Base-by-base conservation (phyloP, 2,329 filamentous ascomycete genomes). In the Pezicula carpinea region DNA sequence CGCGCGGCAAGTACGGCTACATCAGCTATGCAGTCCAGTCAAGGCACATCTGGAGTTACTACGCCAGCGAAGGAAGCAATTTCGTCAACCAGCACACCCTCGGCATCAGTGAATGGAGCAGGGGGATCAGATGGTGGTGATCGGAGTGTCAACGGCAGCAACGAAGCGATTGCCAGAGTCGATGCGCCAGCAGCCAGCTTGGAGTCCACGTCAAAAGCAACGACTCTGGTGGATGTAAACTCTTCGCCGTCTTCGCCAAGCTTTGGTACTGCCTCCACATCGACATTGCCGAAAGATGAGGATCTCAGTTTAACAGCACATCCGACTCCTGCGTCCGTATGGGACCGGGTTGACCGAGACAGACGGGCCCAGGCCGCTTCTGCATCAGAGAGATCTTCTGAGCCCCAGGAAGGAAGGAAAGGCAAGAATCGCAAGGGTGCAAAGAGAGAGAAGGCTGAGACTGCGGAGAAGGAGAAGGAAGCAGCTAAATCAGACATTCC, bases 281-380 rank as follows among this genome's bases (percentile, higher is more conserved):
- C 72, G 7, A 77, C 77, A 33, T 61, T 72, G 35, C 70, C 72
- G 35, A 82, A 81, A 58, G 78, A 82, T 39, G 78, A 82, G 43
- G 80, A 83, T 61, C 75, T 68, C 38, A 79, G 76, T 41, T 80
- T 79, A 53, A 76, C 77, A 46, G 74, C 79, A 32, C 87, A 83
- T 64, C 74, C 77, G 19, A 78, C 77, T 26, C 80, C 81, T 13
- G 83, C 87, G 51, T 77, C 79, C 44, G 79, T 79, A 17, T 86
- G 88, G 69, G 83, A 87, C 49, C 77, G 77, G 52, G 81, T 83
- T 53, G 77, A 76, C 15, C 81, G 83, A 61, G 77, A 23, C 51
- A 77, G 76, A 51, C 81, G 84, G 53, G 76, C 75, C 15, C 81
- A 82, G 62, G 77, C 76, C 50, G 77, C 75, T 22, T 80, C 80